Evolutionary conservation across 805 yeast genomes (phyloP).

Genomic region (Metschnikowia orientalis): DNA sequence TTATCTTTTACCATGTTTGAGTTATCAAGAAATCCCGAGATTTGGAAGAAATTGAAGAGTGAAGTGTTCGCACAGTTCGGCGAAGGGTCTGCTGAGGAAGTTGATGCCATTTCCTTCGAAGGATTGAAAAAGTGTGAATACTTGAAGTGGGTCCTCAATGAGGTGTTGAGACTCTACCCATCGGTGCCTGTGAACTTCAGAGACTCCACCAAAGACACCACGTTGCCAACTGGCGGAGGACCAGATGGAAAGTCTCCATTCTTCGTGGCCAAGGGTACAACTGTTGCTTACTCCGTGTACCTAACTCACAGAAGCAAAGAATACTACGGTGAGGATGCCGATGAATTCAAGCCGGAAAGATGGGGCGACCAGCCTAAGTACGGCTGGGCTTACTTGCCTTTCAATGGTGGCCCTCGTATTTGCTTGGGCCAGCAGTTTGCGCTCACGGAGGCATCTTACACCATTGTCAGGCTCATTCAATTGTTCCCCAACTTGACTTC

Average conservation of each 20-base stretch:
- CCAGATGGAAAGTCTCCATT: conserved; percentile 19
- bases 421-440: conserved; percentile 57
- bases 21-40: conserved; percentile 31
- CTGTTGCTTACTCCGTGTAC: conserved; percentile 16
- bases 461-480: conserved; percentile 35
- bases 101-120: conserved; percentile 34
- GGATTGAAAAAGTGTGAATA: conserved; percentile 38
- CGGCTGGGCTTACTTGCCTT: conserved; percentile 49
- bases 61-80: conserved; percentile 32
- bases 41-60: conserved; percentile 28
- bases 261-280: conserved; percentile 18
- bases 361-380: conserved; percentile 30
- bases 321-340: conserved; percentile 33
- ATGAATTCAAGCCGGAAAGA: conserved; percentile 35
- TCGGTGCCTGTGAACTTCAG: conserved; percentile 23
- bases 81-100: conserved; percentile 24
- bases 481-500: conserved; percentile 24
- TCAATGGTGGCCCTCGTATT: conserved; percentile 54
- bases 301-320: conserved; percentile 20
- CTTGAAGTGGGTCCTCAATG: conserved; percentile 34
- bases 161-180: conserved; percentile 35
- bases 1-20: conserved; percentile 33
- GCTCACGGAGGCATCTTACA: conserved; percentile 47
- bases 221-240: conserved; percentile 27
- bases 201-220: conserved; percentile 21